Base-by-base conservation (phyloP, 2,329 filamentous ascomycete genomes). In the Rutstroemia sp. region DNA sequence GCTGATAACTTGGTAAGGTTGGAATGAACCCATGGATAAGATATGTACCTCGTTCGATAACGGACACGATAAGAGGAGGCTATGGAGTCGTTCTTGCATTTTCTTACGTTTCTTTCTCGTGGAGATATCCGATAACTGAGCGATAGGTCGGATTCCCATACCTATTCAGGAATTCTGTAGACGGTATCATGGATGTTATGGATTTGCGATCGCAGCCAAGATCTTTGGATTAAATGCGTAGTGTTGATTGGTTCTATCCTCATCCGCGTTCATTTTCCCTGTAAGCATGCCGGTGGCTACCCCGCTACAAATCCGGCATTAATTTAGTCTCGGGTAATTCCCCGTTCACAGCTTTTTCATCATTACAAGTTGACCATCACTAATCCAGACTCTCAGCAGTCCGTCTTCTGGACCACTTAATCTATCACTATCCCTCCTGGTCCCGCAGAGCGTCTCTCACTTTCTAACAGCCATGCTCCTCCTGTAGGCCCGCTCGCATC, bases 391-490 rank as follows among this genome's bases (percentile, higher is more conserved):
- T 42, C 10, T 8, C 39, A 42, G 16, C 16, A n/a, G 16, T 21
- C 4, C 17, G 6, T 25, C 17, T 25, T 27, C 50, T 34, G 38
- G 25, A 25, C 19, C 38, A 19, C 14, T 62, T 40, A 59, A 49
- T 59, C 40, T 21, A 51, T 54, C 12, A 60, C 58, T 17, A 52
- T 47, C 27, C 57, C 61, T 38, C 46, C 54, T 38, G 27, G 53
- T 39, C 54, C 55, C n/a, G 56, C 49, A 19, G 50, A 54, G 36
- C 66, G 64, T 47, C 61, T 59, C 69, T 87, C 80, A 40, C 79
- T 83, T 64, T 86, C 85, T 23, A 89, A 69, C 25, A 89, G 75
- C 73, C 88, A 75, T 23, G 85, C 84, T 0, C 84, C 83, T 1
- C 83, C 85, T 1, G 79, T 79, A 0, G 79, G 77, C 0, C 84